A percentile compares a stretch with the other conserved stretches of the same genome.
Evolutionary conservation across 371 early-diverging fungal genomes (phyloP).

Genomic region (Mucor lusitanicus): DNA sequence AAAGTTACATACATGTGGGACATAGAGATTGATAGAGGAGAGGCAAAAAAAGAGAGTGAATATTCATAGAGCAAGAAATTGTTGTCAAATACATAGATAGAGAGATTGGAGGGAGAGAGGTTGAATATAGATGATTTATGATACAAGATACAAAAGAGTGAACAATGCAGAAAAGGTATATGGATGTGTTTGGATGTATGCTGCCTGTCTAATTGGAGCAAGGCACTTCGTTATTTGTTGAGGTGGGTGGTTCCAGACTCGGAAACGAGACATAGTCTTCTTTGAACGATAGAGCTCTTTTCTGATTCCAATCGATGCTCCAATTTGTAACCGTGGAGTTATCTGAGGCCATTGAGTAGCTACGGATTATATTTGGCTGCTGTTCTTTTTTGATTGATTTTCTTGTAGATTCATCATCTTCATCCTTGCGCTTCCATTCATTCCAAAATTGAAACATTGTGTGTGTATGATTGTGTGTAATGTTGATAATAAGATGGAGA

Average conservation of each 20-base stretch:
- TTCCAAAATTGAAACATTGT: conserved; percentile 26
- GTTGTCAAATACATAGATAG: not conserved
- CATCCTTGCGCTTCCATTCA: conserved; percentile 26
- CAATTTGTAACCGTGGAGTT: conserved; percentile 16
- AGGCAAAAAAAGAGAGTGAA: not conserved
- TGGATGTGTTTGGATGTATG: not conserved
- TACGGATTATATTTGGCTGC: conserved; percentile 7
- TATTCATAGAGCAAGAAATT: not conserved
- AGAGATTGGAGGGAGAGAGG: not conserved
- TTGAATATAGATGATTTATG: not conserved
- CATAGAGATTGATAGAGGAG: not conserved
- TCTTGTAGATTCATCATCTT: not conserved
- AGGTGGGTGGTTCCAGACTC: conserved; percentile 18
- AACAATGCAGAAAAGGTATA: not conserved
- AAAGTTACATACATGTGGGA: not conserved
- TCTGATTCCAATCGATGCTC: conserved; percentile 30
- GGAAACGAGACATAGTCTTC: conserved; percentile 44
- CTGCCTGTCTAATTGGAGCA: conserved; percentile 5
- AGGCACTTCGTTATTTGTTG: conserved; percentile 7
- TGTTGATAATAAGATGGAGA: conserved; percentile 20
- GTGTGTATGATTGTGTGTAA: not conserved
- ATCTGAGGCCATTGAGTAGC: conserved; percentile 15
- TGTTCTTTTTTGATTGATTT: not conserved
- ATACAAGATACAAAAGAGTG: not conserved
- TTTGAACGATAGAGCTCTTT: conserved; percentile 35